Base-by-base conservation (phyloP, 2,329 filamentous ascomycete genomes). In the Paecilomyces sp. region DNA sequence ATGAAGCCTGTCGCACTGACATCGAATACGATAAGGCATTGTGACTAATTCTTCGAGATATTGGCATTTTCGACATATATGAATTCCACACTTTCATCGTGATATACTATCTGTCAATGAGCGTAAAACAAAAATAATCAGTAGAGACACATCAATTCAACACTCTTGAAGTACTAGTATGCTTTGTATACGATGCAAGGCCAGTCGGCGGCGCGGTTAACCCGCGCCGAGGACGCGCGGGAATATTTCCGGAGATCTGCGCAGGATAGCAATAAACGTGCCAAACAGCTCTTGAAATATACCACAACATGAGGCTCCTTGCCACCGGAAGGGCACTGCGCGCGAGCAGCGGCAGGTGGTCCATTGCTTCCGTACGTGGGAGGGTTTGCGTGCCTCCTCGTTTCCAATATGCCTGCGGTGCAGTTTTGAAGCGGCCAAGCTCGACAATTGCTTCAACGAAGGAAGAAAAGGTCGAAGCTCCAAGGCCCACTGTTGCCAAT, bases 321-420 rank as follows among this genome's bases (percentile, higher is more conserved):
- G 74, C 74, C 58, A 76, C 74, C 4, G 72, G 74, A 57, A 70
- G 75, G 64, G 74, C 70, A 47, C 68, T 77, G 61, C 70, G 75
- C 52, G 66, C 71, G 13, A 70, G 68, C 62, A 72, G 69, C 57
- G 66, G 70, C 55, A 66, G 70, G 59, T 75, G 73, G 70, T 65
- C 68, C 61, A 66, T 72, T 64, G 58, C 65, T n/a, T 62, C 67
- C 12, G 55, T 64, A 18, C 58, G 64, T 24, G 58, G 66, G n/a
- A 67, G 61, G 62, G 58, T 66, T 30, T 57, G 61, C 34, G 59
- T 70, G 36, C 60, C 70, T 3, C 62, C 64, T 51, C 63, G 65
- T 47, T 51, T 60, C 57, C 62, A 61, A 25, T 62, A 64, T 13
- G 58, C 61, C 54, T 60, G 64, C 28, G 57, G 64, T 47, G 25